Base-by-base conservation (phyloP, 1,139 yeast genomes). In the Candida albicans region DNA sequence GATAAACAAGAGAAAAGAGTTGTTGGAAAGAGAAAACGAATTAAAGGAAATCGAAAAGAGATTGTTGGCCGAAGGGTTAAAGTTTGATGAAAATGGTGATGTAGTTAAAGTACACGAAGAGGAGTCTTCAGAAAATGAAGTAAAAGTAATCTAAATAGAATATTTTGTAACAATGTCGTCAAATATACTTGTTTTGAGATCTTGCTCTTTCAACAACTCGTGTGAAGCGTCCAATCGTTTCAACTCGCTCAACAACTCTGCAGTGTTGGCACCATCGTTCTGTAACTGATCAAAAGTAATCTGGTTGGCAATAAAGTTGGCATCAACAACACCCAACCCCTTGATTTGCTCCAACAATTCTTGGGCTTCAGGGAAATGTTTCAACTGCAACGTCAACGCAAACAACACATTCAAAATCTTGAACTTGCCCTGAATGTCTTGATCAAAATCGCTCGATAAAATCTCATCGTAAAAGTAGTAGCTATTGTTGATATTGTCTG, bases 11-110 rank as follows among this genome's bases (percentile, higher is more conserved):
- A 79, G 95, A 54, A 82, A 84, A 57, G 96, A 89, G 64, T 77
- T 93, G 52, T 75, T 85, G 56, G 90, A 89, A 45, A 81, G 97
- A 60, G 99, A 93, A 65, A 81, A 84, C 54, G 98, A 93, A 62
- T 77, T 93, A 59, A 81, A 80, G 55, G 91, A 85, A 50, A 84
- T 88, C 55, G 96, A 89, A 61, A 84, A 81, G 56, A 73, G 93
- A 54, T 73, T 87, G 53, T 78, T 82, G 50, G 77, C 74, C 34
- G 88, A 82, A 54, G 78, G 77, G 4, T 65, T 73, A 56, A 66
- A 66, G 51, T 64, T 70, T 51, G 64, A 67, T 49, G 76, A 72
- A 30, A 63, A 68, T 25, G 75, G 74, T 25, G 77, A 72, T 35
- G 62, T 70, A 15, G 72, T 72, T 34, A 67, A 69, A 54, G 51